Percentiles rank a stretch among this genome's conserved stretches.
Conservation (phyloP, 345 rosid species). For the Pugionium cornutum region DNA sequence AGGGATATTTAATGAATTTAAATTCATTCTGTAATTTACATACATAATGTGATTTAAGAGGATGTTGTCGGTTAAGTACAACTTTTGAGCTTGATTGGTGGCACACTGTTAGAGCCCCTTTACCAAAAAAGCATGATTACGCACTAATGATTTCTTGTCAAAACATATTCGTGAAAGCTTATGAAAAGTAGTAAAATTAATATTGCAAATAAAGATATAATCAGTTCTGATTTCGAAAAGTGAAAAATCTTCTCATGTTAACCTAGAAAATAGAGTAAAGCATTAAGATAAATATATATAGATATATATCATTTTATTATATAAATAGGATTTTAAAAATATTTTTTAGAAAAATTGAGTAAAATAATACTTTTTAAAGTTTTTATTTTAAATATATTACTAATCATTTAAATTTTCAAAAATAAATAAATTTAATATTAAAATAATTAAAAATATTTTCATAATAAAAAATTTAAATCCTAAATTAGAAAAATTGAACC, state of each 20-base stretch:
- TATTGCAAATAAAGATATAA: neutral
- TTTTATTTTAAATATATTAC: too few species aligned
- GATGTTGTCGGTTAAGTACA: slow-evolving; percentile 30
- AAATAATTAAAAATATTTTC: too few species aligned
- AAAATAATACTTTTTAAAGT: too few species aligned
- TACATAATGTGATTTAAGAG: neutral
- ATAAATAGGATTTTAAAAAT: too few species aligned
- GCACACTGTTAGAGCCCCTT: slow-evolving; percentile 33
- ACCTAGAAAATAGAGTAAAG: neutral
- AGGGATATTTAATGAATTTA: too few species aligned
- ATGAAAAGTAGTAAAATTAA: slow-evolving; percentile 27
- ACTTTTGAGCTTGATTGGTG: slow-evolving; percentile 39
- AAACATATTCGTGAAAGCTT: slow-evolving; percentile 24
- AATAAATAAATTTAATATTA: too few species aligned
- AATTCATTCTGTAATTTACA: too few species aligned
- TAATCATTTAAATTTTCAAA: too few species aligned
- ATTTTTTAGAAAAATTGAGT: too few species aligned
- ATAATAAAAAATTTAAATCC: too few species aligned
- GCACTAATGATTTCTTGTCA: slow-evolving; percentile 31
- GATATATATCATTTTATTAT: too few species aligned
- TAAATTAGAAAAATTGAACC: too few species aligned
- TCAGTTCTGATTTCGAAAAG: slow-evolving; percentile 6
- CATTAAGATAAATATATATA: neutral
- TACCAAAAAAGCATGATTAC: slow-evolving; percentile 27
- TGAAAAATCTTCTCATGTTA: slow-evolving; percentile 12